Percentiles rank a stretch among this genome's conserved stretches.
These are phyloP conservation scores for Fusarium xyrophilum DNA, from an alignment of 2,329 filamentous ascomycete genomes.

Conservation along the genomic window DNA sequence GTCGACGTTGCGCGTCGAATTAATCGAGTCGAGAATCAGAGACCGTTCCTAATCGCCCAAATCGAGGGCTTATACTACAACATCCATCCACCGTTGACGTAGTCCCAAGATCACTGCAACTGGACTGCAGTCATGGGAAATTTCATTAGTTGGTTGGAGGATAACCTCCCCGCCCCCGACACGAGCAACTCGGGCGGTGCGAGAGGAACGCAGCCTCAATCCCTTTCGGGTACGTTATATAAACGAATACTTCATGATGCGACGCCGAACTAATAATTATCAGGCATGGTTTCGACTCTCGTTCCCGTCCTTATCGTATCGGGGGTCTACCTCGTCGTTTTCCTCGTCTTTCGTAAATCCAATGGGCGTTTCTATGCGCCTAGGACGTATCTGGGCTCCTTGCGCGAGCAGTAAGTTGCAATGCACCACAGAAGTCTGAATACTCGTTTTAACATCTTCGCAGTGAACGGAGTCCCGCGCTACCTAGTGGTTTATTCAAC, in stretches of 20 bases:
- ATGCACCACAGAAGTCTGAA: background rate
- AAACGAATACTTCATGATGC: background rate
- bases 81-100: background rate
- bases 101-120: slow-evolving; percentile 6
- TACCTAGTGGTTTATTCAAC: slow-evolving; percentile 64
- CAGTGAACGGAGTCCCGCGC: slow-evolving; percentile 62
- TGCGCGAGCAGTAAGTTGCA: slow-evolving; percentile 56
- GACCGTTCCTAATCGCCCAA: background rate
- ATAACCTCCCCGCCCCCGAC: slow-evolving; percentile 40
- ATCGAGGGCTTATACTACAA: slow-evolving; percentile 8
- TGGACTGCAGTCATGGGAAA: slow-evolving; percentile 45
- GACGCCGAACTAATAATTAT: slow-evolving; percentile 3
- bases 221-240: slow-evolving; percentile 44
- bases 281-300: slow-evolving; percentile 58
- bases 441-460: slow-evolving; percentile 17
- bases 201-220: slow-evolving; percentile 41
- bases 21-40: slow-evolving; percentile 5
- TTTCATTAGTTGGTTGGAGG: slow-evolving; percentile 51
- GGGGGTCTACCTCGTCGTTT: slow-evolving; percentile 57
- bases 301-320: slow-evolving; percentile 60
- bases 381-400: slow-evolving; percentile 57
- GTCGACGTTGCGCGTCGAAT: background rate
- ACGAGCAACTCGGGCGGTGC: slow-evolving; percentile 41
- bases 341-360: slow-evolving; percentile 57
- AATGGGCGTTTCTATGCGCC: slow-evolving; percentile 63